Evolutionary conservation across 169 alveolate species (phyloP).

Genomic region (Plasmodium gaboni): DNA sequence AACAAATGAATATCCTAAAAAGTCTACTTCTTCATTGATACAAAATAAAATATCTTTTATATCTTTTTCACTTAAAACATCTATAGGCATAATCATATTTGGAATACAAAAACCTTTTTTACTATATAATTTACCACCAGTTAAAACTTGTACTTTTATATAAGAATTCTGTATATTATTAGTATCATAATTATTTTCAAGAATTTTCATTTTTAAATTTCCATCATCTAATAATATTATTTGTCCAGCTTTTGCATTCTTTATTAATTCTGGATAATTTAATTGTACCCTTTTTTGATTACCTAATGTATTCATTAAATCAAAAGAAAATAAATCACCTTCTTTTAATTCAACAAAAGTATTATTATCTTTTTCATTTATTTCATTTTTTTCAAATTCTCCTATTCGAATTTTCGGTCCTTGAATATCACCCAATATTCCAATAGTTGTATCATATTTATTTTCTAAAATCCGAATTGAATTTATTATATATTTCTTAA

Average conservation of each 20-base stretch:
- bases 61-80: conserved; percentile 86
- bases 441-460: conserved; percentile 77
- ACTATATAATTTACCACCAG: conserved; percentile 84
- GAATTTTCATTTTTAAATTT: conserved; percentile 79
- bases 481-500: conserved; percentile 75
- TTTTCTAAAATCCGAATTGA: conserved; percentile 81
- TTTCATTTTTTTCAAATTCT: conserved; percentile 82
- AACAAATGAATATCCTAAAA: conserved; percentile 85
- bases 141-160: conserved; percentile 79
- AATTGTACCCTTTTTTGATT: conserved; percentile 78
- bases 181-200: conserved; percentile 41
- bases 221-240: conserved; percentile 87
- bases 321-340: conserved; percentile 85
- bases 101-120: conserved; percentile 91
- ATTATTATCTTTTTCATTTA: conserved; percentile 77
- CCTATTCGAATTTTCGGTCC: conserved; percentile 90
- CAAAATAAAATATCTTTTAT: conserved; percentile 87
- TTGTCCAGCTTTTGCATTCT: conserved; percentile 80
- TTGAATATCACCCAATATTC: conserved; percentile 86
- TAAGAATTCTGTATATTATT: conserved; percentile 38
- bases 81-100: conserved; percentile 83
- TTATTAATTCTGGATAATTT: conserved; percentile 82
- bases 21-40: conserved; percentile 81
- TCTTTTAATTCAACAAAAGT: conserved; percentile 84
- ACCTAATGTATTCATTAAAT: conserved; percentile 80